Percentiles rank a stretch among this genome's conserved stretches.
phyloP scores from a whole-genome alignment of 1,284 basidiomycete species.

The Austroboletus niveus region DNA sequence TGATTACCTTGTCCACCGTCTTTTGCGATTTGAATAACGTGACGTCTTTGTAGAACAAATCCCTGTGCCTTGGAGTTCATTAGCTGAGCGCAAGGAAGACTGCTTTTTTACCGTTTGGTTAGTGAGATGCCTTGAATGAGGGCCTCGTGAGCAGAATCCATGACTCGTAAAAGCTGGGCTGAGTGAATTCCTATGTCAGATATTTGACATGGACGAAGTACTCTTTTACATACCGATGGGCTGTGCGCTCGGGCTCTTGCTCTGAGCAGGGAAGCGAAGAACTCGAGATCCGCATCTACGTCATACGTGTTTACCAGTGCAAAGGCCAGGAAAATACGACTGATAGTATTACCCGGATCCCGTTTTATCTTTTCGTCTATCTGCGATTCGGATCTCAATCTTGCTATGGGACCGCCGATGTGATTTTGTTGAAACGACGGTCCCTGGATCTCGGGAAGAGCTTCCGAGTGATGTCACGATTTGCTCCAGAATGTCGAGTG shows the following conservation, averaged over 20 bases:
- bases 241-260: slow-evolving; percentile 45
- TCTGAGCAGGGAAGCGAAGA: slow-evolving; percentile 32
- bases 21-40: slow-evolving; percentile 71
- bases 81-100: background rate
- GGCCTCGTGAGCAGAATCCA: slow-evolving; percentile 66
- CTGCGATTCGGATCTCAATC: slow-evolving; percentile 25
- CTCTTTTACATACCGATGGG: slow-evolving; percentile 46
- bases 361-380: slow-evolving; percentile 23
- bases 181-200: background rate
- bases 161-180: slow-evolving; percentile 66
- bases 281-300: slow-evolving; percentile 20
- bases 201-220: background rate
- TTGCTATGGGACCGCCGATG: slow-evolving; percentile 18
- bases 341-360: slow-evolving; percentile 13
- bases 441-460: background rate
- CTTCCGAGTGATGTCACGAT: slow-evolving; percentile 34
- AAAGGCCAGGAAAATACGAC: background rate
- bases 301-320: slow-evolving; percentile 7
- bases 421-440: slow-evolving; percentile 5
- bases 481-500: slow-evolving; percentile 53
- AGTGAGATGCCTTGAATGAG: slow-evolving; percentile 50
- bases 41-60: slow-evolving; percentile 86
- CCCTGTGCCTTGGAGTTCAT: slow-evolving; percentile 44
- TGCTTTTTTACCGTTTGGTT: slow-evolving; percentile 63
- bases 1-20: slow-evolving; percentile 68